Conservation (phyloP, 2,329 filamentous ascomycete genomes). For the Apiospora kogelbergensis region DNA sequence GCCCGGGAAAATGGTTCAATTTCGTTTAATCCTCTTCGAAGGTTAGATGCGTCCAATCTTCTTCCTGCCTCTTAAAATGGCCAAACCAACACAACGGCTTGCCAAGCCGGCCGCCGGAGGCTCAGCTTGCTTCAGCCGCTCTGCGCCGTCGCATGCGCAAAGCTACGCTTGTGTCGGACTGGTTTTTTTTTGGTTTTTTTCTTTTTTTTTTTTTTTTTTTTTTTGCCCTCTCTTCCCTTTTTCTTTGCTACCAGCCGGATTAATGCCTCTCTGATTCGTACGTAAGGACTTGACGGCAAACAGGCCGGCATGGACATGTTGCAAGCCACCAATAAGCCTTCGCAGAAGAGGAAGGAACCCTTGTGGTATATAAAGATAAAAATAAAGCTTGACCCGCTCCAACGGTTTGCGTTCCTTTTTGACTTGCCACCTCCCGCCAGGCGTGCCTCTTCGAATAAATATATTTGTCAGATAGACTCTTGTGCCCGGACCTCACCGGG, state of each 20-base stretch:
- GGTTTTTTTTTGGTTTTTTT: no score
- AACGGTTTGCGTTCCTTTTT: background rate
- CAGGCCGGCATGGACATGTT: background rate
- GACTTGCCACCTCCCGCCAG: background rate
- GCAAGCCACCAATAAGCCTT: background rate
- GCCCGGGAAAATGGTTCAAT: background rate
- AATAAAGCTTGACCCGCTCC: background rate
- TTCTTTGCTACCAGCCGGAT: background rate
- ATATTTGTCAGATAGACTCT: no score
- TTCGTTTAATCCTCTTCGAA: background rate
- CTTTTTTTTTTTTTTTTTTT: no score
- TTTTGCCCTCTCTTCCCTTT: no score
- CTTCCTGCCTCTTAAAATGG: background rate
- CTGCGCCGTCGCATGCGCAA: background rate
- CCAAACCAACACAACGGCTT: background rate
- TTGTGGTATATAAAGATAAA: background rate
- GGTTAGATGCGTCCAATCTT: background rate
- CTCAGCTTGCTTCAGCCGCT: constrained; percentile 1
- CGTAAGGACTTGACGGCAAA: background rate
- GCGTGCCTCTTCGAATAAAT: no score
- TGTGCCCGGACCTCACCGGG: no score
- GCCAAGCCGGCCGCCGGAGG: background rate
- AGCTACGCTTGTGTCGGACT: background rate
- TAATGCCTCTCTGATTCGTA: background rate
- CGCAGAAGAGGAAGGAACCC: background rate